phyloP scores from a whole-genome alignment of 805 yeast species.

The Jamesozyma gamospora region DNA sequence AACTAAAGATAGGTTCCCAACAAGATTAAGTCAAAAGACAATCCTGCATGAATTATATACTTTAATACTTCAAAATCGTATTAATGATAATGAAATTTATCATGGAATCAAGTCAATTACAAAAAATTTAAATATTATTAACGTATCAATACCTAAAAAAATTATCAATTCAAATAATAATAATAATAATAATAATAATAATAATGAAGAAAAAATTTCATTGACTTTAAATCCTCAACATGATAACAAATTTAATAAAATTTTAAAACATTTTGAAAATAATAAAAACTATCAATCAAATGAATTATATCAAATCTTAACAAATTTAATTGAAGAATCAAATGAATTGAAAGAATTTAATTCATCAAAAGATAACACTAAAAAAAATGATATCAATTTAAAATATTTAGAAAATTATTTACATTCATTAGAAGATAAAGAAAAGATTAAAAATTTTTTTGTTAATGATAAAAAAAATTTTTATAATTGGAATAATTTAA shows the following conservation, averaged over 20 bases:
- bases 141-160: conserved; percentile 1
- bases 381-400: conserved; percentile 8
- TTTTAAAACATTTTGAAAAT: conserved; percentile 2
- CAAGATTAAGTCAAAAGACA: neutral
- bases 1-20: neutral
- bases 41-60: conserved; percentile 1
- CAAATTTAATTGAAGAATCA: conserved; percentile 7
- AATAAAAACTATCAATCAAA: conserved; percentile 1
- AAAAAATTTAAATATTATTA: neutral
- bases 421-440: conserved; percentile 13
- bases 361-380: neutral
- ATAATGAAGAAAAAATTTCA: neutral
- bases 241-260: neutral
- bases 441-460: conserved; percentile 12
- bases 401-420: conserved; percentile 15
- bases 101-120: neutral
- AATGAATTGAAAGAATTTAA: conserved; percentile 2
- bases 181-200: no score
- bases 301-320: conserved; percentile 7
- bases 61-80: neutral
- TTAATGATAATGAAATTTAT: conserved; percentile 2
- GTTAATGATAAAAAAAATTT: conserved; percentile 11
- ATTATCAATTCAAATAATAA: neutral
- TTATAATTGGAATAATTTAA: conserved; percentile 19
- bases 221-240: neutral